These are phyloP conservation scores for Domatiomyces globalis DNA, from an alignment of 2,329 filamentous ascomycete species.

Conservation along the genomic window DNA sequence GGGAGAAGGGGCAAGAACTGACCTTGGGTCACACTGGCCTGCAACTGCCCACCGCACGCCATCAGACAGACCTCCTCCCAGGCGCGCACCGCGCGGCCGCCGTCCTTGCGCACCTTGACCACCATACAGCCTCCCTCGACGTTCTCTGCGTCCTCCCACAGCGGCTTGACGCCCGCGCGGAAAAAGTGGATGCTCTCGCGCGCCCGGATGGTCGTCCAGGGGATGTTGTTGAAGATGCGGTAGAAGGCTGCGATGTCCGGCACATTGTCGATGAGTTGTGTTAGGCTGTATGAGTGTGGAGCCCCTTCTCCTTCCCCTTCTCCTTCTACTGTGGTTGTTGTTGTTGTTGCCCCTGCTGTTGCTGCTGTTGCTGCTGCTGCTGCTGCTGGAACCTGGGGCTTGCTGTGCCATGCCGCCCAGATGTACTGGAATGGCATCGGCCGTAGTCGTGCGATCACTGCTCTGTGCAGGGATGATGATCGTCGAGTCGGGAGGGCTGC, in stretches of 20 bases:
- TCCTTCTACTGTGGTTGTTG: background rate
- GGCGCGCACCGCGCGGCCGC: constrained; percentile 8
- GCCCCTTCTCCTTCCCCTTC: background rate
- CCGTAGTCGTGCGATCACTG: constrained; percentile 32
- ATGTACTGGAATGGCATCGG: constrained; percentile 34
- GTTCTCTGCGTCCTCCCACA: constrained; percentile 82
- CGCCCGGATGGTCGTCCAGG: constrained; percentile 60
- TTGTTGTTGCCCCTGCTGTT: background rate
- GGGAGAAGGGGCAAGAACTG: constrained; percentile 29
- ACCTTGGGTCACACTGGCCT: constrained; percentile 64
- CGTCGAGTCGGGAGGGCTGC: constrained; percentile 18
- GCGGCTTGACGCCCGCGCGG: constrained; percentile 59
- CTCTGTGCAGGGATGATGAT: constrained; percentile 26
- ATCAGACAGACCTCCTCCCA: constrained; percentile 19
- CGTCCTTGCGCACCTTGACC: constrained; percentile 68
- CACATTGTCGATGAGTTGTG: constrained; percentile 27
- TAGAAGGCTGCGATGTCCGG: constrained; percentile 46
- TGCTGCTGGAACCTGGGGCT: constrained; percentile 13
- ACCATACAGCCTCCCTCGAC: constrained; percentile 78
- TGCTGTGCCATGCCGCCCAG: constrained; percentile 37
- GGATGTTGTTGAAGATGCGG: constrained; percentile 69
- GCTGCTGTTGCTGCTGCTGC: background rate
- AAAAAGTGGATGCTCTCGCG: constrained; percentile 68
- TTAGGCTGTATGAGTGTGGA: constrained; percentile 21
- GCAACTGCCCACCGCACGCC: constrained; percentile 23